Evolutionary conservation across 164 flowering plant genomes (phyloP), one percentile per base, ranked within the genome.

Genomic region (Amborella trichopoda): DNA sequence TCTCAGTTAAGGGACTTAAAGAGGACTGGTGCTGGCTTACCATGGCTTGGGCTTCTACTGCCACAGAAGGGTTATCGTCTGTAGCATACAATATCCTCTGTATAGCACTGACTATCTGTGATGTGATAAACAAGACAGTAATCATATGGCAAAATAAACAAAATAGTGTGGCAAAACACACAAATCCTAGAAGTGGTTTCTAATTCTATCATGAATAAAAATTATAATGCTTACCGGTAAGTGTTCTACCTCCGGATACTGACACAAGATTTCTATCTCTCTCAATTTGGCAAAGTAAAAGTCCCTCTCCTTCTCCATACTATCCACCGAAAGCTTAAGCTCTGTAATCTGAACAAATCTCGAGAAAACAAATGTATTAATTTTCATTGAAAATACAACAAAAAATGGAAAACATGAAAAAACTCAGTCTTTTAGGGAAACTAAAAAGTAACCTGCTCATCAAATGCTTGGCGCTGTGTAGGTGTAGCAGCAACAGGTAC

Each of bases 301-400:
- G 41, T 88, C 97, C 68, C 99, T 74, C 68, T 93, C 97, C 62
- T 88, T 85, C 67, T 93, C 97, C 37, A 93, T 85, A 56, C 85
- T 79, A 58, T 93, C 97, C 11, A 93, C 70, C 2, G 82, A 79
- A 30, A 88, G 73, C 67, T 93, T 93, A 68, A 93, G 45, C 69
- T 85, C 95, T 2, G 97, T 93, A 41, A 93, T 80, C 99, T 93
- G 89, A 63, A 67, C 16, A 16, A 41, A 8, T 19, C 19, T 17
- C 39, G 45, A 48, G 16, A 38, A 38, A 16, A 38, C 11, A 38
- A 18, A 9, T 4, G 41, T 22, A 38, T 38, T 10, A 9, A 38
- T 11, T 16, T 33, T 17, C 16, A 33, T 11, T 33, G 12, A 2
- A 33, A 17, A n/a, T n/a, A n/a, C n/a, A n/a, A n/a, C n/a, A n/a